Evolutionary conservation across 1,284 basidiomycete genomes (phyloP), one percentile per base, ranked within the genome.

Genomic region (Cerioporus squamosus): DNA sequence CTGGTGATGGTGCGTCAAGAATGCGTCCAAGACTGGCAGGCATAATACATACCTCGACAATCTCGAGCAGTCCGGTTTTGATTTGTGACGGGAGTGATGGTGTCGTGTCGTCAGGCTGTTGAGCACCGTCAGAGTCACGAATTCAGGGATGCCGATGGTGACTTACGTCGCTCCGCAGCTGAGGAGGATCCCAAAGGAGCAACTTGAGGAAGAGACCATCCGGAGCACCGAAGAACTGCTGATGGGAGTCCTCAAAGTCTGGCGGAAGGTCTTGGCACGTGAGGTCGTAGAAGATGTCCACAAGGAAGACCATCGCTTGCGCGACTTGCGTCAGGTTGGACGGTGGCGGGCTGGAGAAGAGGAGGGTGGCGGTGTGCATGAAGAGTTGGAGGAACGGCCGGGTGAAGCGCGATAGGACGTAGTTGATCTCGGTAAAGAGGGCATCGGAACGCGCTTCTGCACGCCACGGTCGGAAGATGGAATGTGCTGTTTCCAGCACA

Each of bases 181-280:
- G 83, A 0, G 78, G 76, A 0, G 88, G 86, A 66, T 93, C 85
- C 92, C 93, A 97, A 6, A 81, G 77, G 63, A 97, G 76, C 67
- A 97, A 91, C 55, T 81, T 84, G 59, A 93, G 83, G 69, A 97
- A 90, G 76, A 87, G 86, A 2, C 94, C 93, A 1, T 73, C 77
- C 0, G 78, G 71, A 18, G 86, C 79, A 1, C 81, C 86, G 73
- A 96, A 96, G 72, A 95, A 96, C 60, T 90, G 84, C 9, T 82
- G 77, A 62, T 97, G 87, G 44, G 89, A 81, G 71, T 99, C 97
- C 71, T 99, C 97, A 68, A 99, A 90, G 63, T 89, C 90, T 9
- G 95, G 95, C 5, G 97, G 96, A 22, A 99, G 79, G 74, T 99
- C 97, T 66, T 99, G 97, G 64, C 92, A 94, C 1, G 92, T 94